Percentiles rank a stretch among this genome's conserved stretches.
These are phyloP conservation scores for Podospora australis DNA, from an alignment of 495 filamentous ascomycete species.

Conservation along the genomic window DNA sequence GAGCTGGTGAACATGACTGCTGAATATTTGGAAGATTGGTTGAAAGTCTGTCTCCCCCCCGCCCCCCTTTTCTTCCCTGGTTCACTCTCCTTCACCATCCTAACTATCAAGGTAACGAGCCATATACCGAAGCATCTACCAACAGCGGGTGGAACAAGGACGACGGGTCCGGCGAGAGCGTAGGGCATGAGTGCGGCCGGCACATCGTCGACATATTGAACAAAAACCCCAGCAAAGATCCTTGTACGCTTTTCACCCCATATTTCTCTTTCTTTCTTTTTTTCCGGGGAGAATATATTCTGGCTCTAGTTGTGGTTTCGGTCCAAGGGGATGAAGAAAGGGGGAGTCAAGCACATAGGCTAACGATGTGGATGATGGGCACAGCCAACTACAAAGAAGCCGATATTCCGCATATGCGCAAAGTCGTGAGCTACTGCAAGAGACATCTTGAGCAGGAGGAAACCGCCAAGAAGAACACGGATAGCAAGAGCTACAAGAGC, in stretches of 20 bases:
- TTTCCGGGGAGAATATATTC: no score
- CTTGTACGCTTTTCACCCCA: no score
- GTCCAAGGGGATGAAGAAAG: slow-evolving; percentile 7
- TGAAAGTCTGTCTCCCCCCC: slow-evolving; percentile 27
- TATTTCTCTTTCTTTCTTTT: no score
- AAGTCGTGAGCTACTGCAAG: slow-evolving; percentile 48
- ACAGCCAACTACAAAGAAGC: slow-evolving; percentile 41
- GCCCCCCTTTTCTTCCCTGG: background rate
- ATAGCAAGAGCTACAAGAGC: slow-evolving; percentile 30
- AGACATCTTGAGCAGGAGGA: slow-evolving; percentile 60
- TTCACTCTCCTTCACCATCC: no score
- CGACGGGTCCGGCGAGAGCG: slow-evolving; percentile 54
- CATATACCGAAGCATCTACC: slow-evolving; percentile 46
- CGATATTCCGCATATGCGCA: slow-evolving; percentile 59
- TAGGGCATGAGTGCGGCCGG: slow-evolving; percentile 59
- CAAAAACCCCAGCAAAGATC: slow-evolving; percentile 52
- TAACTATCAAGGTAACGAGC: no score
- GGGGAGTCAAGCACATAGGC: background rate
- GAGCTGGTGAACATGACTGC: slow-evolving; percentile 62
- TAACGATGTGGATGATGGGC: background rate
- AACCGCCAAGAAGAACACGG: slow-evolving; percentile 46
- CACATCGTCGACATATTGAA: slow-evolving; percentile 60
- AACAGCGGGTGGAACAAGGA: slow-evolving; percentile 52
- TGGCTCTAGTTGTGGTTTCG: no score
- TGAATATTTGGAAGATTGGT: slow-evolving; percentile 55